A percentile compares a stretch with the other conserved stretches of the same genome.
These are phyloP conservation scores for Plasmodium gonderi DNA, from an alignment of 169 alveolate species.

Conservation along the genomic window DNA sequence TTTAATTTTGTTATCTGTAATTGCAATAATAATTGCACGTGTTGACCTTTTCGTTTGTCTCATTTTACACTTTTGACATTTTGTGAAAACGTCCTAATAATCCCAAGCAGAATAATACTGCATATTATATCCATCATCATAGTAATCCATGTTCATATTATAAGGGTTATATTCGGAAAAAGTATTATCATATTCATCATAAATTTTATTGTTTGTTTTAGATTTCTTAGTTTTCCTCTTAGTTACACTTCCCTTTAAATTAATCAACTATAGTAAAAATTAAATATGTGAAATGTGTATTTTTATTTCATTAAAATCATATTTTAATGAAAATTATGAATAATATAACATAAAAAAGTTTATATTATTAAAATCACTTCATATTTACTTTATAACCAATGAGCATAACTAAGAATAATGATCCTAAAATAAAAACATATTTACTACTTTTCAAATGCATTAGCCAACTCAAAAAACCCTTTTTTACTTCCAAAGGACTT, in stretches of 20 bases:
- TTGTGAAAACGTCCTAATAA: background rate
- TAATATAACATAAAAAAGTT: background rate
- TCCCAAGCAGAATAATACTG: background rate
- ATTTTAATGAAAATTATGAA: background rate
- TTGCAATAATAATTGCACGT: background rate
- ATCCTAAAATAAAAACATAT: background rate
- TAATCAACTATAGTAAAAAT: background rate
- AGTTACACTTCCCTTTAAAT: background rate
- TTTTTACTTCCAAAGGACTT: background rate
- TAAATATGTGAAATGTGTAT: background rate
- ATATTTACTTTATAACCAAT: background rate
- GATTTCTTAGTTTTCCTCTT: background rate
- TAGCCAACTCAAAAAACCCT: background rate
- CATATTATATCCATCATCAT: background rate
- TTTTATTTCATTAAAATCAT: background rate
- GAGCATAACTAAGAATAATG: background rate
- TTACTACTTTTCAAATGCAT: background rate
- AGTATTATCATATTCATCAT: background rate
- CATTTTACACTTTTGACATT: background rate
- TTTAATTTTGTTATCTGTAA: background rate
- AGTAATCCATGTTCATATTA: background rate
- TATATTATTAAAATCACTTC: background rate
- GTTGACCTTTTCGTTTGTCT: background rate
- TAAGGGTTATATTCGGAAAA: background rate
- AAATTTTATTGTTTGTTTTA: background rate